Percentiles rank a stretch among this genome's conserved stretches.
phyloP scores from a whole-genome alignment of 352 stramenopile species.

The Thalassiosira livingstoniorum region DNA sequence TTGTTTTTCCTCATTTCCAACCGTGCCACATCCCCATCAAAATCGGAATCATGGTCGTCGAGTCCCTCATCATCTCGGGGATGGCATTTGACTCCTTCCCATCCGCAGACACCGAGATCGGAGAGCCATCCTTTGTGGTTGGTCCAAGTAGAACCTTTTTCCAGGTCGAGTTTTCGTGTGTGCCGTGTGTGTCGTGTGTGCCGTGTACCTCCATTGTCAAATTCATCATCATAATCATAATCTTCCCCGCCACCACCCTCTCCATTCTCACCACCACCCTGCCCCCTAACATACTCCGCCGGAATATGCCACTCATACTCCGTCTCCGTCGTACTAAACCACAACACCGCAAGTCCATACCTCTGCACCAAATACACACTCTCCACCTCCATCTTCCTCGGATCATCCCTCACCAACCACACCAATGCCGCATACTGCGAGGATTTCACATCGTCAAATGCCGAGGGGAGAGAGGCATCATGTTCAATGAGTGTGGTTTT shows the following conservation, averaged over 20 bases:
- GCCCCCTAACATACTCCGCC: conserved; percentile 12
- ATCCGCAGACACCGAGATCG: conserved; percentile 46
- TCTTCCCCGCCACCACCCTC: not conserved
- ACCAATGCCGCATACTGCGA: conserved; percentile 49
- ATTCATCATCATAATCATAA: not conserved
- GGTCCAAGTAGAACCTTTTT: conserved; percentile 36
- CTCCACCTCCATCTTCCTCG: conserved; percentile 35
- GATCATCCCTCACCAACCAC: conserved; percentile 53
- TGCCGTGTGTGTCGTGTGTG: not conserved
- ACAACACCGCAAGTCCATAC: conserved; percentile 58
- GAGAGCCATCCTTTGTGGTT: conserved; percentile 45
- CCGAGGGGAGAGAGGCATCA: conserved; percentile 4
- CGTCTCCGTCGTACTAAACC: conserved; percentile 53
- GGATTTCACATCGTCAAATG: conserved; percentile 44
- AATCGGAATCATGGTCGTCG: conserved; percentile 17
- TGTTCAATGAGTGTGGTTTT: conserved; percentile 21
- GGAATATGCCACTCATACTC: conserved; percentile 53
- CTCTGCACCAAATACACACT: conserved; percentile 50
- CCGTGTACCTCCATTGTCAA: not conserved
- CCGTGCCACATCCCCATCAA: conserved; percentile 50
- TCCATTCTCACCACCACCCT: not conserved
- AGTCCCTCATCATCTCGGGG: conserved; percentile 10
- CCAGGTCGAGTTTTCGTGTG: not conserved
- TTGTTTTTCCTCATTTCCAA: conserved; percentile 59
- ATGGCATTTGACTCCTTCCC: conserved; percentile 54